A percentile compares a stretch with the other conserved stretches of the same genome.
phyloP scores from a whole-genome alignment of 2,329 filamentous ascomycete genomes.

The Hymenoscyphus occultus region DNA sequence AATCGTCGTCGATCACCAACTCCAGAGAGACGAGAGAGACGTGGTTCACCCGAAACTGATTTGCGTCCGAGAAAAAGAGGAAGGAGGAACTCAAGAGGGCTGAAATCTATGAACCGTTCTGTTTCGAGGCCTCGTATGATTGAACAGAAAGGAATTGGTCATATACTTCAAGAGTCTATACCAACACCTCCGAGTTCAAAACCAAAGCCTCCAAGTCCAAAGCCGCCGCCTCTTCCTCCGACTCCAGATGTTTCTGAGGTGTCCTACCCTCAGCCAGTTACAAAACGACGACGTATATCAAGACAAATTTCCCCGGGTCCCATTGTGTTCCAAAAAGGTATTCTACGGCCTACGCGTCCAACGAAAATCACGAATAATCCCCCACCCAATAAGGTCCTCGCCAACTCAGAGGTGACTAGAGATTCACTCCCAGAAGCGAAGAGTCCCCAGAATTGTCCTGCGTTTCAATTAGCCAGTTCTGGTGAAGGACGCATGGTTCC shows the following conservation, averaged over 20 bases:
- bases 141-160: background rate
- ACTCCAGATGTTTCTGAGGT: background rate
- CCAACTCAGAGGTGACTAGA: background rate
- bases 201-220: background rate
- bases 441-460: background rate
- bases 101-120: constrained; percentile 3
- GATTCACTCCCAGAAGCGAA: background rate
- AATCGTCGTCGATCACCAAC: background rate
- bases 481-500: background rate
- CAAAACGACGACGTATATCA: constrained; percentile 3
- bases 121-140: background rate
- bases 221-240: background rate
- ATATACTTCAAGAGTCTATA: background rate
- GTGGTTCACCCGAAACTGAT: background rate
- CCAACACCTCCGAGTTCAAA: background rate
- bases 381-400: background rate
- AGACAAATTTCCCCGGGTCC: constrained; percentile 10
- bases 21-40: background rate
- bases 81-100: background rate
- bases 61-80: background rate
- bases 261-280: background rate
- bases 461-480: background rate
- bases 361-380: constrained; percentile 10
- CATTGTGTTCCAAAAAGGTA: constrained; percentile 10
- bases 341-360: constrained; percentile 7